Conservation (phyloP, 2,329 filamentous ascomycete genomes). For the Fusarium longipes region DNA sequence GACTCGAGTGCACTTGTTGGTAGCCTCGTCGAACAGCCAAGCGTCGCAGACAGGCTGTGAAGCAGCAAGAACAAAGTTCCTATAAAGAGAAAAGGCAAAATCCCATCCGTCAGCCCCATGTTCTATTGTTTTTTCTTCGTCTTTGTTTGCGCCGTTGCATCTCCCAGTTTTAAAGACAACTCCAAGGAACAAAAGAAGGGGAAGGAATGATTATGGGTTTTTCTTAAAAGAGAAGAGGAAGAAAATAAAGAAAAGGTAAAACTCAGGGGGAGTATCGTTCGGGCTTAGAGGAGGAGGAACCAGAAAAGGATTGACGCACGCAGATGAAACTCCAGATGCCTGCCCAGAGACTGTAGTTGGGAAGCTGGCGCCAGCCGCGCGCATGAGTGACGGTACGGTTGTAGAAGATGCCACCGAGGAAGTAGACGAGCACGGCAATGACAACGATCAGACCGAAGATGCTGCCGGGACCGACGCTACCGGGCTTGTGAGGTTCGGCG, state of each 20-base stretch:
- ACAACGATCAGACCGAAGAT: conserved; percentile 88
- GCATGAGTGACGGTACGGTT: conserved; percentile 95
- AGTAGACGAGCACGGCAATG: conserved; percentile 84
- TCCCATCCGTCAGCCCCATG: conserved; percentile 43
- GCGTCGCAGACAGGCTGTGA: conserved; percentile 75
- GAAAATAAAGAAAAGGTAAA: not conserved
- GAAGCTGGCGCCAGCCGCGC: conserved; percentile 92
- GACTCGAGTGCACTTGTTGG: conserved; percentile 68
- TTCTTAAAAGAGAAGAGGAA: not conserved
- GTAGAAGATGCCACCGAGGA: conserved; percentile 93
- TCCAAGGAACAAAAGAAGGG: not conserved
- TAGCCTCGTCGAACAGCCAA: conserved; percentile 75
- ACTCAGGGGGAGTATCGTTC: conserved; percentile 47
- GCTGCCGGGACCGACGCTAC: conserved; percentile 76
- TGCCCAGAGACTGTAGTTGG: conserved; percentile 94
- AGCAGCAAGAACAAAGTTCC: conserved; percentile 75
- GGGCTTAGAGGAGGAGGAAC: conserved; percentile 41
- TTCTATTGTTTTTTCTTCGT: not conserved
- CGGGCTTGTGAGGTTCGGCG: conserved; percentile 75
- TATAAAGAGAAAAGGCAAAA: conserved; percentile 46
- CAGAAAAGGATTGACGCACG: conserved; percentile 58
- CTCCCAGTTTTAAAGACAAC: conserved; percentile 8
- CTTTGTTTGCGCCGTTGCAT: conserved; percentile 7
- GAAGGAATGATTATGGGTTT: too few species aligned
- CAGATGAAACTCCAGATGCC: conserved; percentile 85